A percentile compares a stretch with the other conserved stretches of the same genome.
phyloP scores from a whole-genome alignment of 1,284 basidiomycete species.

The Agroathelia rolfsii region DNA sequence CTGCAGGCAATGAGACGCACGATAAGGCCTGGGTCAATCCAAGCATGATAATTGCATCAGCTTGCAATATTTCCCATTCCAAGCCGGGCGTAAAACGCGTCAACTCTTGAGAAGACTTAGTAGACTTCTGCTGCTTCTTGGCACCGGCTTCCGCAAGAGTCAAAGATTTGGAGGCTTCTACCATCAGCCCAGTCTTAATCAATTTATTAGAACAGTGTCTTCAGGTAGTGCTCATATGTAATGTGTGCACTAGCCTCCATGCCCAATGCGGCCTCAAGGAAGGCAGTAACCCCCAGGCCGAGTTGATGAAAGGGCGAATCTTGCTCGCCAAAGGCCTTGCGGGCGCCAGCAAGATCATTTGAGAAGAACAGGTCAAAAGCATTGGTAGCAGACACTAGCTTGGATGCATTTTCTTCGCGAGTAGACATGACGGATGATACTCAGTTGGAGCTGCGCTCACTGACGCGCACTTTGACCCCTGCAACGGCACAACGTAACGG shows the following conservation, averaged over 20 bases:
- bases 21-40: constrained; percentile 61
- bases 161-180: constrained; percentile 47
- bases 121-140: constrained; percentile 40
- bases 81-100: constrained; percentile 50
- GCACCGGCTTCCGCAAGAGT: constrained; percentile 49
- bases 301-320: constrained; percentile 61
- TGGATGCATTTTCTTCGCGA: constrained; percentile 22
- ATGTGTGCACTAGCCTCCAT: constrained; percentile 49
- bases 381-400: constrained; percentile 39
- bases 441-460: too few relatives aligned
- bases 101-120: constrained; percentile 26
- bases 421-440: constrained; percentile 12
- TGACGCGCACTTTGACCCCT: too few relatives aligned
- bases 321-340: constrained; percentile 30
- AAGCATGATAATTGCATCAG: constrained; percentile 58
- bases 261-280: constrained; percentile 69
- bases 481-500: too few relatives aligned
- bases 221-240: constrained; percentile 1
- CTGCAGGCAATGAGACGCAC: constrained; percentile 24
- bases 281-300: constrained; percentile 62
- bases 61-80: constrained; percentile 66
- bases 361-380: constrained; percentile 63
- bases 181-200: constrained; percentile 36
- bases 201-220: constrained; percentile 6
- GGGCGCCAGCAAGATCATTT: constrained; percentile 50